Evolutionary conservation across 2,329 filamentous ascomycete species (phyloP).

Genomic region (Penicillium sp.): DNA sequence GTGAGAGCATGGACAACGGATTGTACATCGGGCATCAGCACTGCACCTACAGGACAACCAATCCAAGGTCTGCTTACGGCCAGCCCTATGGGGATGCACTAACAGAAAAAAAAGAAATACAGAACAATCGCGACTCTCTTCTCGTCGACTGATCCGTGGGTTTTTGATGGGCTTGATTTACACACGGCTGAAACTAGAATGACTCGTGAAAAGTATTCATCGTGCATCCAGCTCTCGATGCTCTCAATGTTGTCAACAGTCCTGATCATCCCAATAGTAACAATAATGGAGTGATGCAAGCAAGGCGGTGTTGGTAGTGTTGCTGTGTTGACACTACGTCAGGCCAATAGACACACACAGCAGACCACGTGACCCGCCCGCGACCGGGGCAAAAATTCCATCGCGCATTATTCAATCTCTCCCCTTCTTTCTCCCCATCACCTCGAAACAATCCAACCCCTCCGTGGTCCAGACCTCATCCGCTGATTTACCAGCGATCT

Average conservation of each 20-base stretch:
- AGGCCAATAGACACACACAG: conserved; percentile 25
- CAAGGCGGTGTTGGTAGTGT: conserved; percentile 1
- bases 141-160: not conserved
- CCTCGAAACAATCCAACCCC: conserved; percentile 30
- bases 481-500: conserved; percentile 24
- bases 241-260: not conserved
- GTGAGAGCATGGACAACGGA: not conserved
- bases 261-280: not conserved
- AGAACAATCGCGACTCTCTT: not conserved
- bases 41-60: not conserved
- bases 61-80: not conserved
- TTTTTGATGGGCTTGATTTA: not conserved
- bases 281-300: not conserved
- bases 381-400: conserved; percentile 39
- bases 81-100: not conserved
- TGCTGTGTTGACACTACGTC: conserved; percentile 27
- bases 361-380: conserved; percentile 24
- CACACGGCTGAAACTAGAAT: no score
- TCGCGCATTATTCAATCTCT: conserved; percentile 32
- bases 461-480: conserved; percentile 27
- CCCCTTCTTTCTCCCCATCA: conserved; percentile 34
- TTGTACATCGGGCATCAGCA: not conserved
- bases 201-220: not conserved
- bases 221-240: not conserved
- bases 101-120: not conserved